Percentiles rank a stretch among this genome's conserved stretches.
phyloP scores from a whole-genome alignment of 2,329 filamentous ascomycete genomes.

The Aureobasidium sp. region DNA sequence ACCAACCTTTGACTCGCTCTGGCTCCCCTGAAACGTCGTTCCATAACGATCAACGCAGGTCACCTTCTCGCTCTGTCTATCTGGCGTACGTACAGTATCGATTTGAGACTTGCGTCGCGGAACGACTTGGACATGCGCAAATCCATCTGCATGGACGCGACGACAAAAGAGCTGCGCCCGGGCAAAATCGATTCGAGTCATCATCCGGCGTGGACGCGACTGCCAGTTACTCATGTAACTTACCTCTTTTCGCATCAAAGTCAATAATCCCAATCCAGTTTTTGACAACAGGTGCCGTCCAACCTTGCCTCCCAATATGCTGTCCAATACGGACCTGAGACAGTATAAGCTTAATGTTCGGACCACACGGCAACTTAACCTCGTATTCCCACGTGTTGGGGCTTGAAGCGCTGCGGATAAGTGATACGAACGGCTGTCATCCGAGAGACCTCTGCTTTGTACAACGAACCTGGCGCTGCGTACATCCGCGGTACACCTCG shows the following conservation, averaged over 20 bases:
- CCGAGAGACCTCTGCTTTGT: not conserved
- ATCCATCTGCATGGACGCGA: not conserved
- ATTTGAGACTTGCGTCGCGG: not conserved
- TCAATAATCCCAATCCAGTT: not conserved
- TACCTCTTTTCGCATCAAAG: too few relatives aligned
- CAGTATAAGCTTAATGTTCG: conserved; percentile 13
- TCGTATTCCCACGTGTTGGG: conserved; percentile 9
- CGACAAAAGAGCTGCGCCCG: not conserved
- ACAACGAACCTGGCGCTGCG: not conserved
- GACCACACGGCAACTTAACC: not conserved
- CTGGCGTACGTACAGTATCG: not conserved
- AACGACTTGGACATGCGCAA: not conserved
- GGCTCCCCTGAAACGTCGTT: conserved; percentile 4
- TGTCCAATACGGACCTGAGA: not conserved
- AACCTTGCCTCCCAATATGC: not conserved
- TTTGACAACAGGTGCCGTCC: not conserved
- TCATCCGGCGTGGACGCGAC: not conserved
- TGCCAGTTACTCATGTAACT: not conserved
- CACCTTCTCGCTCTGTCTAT: not conserved
- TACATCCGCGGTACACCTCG: not conserved
- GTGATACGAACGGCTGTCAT: conserved; percentile 8
- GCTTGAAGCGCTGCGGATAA: not conserved
- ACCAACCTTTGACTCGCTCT: not conserved
- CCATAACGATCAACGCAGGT: conserved; percentile 6
- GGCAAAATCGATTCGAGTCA: not conserved